A percentile compares a stretch with the other conserved stretches of the same genome.
Evolutionary conservation across 1,139 yeast genomes (phyloP).

Genomic region (Taphrina pruni): DNA sequence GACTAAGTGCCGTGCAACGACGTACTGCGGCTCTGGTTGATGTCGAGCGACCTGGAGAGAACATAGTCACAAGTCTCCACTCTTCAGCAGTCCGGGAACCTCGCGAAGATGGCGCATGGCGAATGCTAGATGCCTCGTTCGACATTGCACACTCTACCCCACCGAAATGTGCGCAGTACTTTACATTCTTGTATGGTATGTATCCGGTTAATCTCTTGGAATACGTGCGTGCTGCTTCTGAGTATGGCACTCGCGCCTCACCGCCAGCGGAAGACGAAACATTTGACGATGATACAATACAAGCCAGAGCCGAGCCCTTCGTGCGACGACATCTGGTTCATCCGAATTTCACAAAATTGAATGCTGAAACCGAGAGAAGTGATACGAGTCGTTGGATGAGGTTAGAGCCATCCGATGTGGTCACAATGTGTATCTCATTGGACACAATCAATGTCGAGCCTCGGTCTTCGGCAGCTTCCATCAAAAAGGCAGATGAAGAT

Average conservation of each 20-base stretch:
- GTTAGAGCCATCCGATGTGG: conserved; percentile 51
- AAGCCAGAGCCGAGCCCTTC: conserved; percentile 48
- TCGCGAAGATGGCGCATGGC: conserved; percentile 42
- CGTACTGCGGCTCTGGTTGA: conserved; percentile 38
- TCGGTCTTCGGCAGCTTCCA: background rate
- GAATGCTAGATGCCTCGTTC: conserved; percentile 40
- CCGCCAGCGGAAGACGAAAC: conserved; percentile 50
- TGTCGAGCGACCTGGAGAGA: conserved; percentile 25
- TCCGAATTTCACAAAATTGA: conserved; percentile 56
- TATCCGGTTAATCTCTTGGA: conserved; percentile 61
- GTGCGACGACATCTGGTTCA: conserved; percentile 57
- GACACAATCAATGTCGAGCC: conserved; percentile 43
- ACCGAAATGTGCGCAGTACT: conserved; percentile 50
- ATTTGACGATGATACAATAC: conserved; percentile 50
- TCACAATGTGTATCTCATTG: conserved; percentile 51
- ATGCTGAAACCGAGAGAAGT: conserved; percentile 56
- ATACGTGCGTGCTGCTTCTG: conserved; percentile 57
- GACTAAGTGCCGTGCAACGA: conserved; percentile 34
- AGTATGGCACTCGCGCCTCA: conserved; percentile 48
- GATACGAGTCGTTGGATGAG: conserved; percentile 51
- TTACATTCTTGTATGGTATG: conserved; percentile 64
- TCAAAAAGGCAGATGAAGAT: conserved; percentile 8
- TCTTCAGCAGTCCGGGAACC: conserved; percentile 15
- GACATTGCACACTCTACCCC: conserved; percentile 42
- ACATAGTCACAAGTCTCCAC: conserved; percentile 19